Percentiles rank a stretch among this genome's conserved stretches.
Conservation (phyloP, 306 rosid genomes). For the Leucaena leucocephala region DNA sequence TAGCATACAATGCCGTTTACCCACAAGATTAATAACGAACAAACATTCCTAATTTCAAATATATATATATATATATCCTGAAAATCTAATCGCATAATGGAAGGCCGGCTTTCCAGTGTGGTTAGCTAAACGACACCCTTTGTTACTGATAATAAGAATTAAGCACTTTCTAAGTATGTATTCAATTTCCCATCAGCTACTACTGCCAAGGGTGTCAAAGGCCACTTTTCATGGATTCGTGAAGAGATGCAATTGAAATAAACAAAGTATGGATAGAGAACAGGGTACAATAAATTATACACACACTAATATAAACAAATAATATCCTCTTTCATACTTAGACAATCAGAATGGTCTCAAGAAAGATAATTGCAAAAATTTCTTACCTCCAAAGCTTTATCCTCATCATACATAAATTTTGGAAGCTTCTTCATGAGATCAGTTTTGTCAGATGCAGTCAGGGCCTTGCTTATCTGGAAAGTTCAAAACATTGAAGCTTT, state of each 20-base stretch:
- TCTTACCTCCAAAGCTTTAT: neutral
- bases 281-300: neutral
- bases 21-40: neutral
- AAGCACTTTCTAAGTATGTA: neutral
- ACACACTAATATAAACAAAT: neutral
- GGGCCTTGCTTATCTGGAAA: neutral
- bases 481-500: neutral
- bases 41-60: neutral
- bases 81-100: neutral
- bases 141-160: neutral
- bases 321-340: neutral
- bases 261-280: neutral
- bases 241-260: neutral
- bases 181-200: neutral
- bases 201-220: neutral
- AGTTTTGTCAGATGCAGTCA: neutral
- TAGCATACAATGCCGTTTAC: neutral
- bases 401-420: conserved; percentile 8
- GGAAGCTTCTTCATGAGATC: conserved; percentile 19
- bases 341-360: neutral
- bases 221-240: neutral
- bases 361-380: neutral
- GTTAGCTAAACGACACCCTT: neutral
- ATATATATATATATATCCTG: neutral
- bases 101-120: neutral